A percentile compares a stretch with the other conserved stretches of the same genome.
Conservation (phyloP, 2,329 filamentous ascomycete species). For the Calonectria honghensis region DNA sequence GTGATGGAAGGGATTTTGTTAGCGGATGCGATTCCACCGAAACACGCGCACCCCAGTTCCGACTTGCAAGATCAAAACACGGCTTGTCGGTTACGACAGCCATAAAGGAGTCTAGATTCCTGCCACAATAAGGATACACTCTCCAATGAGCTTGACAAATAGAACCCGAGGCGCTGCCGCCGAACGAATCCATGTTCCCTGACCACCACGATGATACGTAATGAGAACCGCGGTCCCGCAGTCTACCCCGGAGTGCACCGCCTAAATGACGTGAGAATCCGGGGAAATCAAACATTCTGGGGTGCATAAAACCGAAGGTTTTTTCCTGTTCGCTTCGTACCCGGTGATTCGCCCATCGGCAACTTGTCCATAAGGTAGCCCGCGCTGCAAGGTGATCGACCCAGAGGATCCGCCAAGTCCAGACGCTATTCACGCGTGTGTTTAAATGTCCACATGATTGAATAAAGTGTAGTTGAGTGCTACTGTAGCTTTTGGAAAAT, state of each 20-base stretch:
- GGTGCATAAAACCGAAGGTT: conserved; percentile 17
- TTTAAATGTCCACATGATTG: background rate
- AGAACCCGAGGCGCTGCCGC: background rate
- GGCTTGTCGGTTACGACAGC: background rate
- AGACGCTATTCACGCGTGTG: background rate
- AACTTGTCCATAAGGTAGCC: conserved; percentile 13
- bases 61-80: background rate
- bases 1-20: background rate
- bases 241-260: conserved; percentile 11
- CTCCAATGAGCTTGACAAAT: background rate
- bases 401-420: background rate
- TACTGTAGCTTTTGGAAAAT: background rate
- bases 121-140: background rate
- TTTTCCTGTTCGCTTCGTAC: too few relatives aligned
- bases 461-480: background rate
- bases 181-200: background rate
- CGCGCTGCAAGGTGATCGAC: too few relatives aligned
- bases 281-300: conserved; percentile 15
- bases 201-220: conserved; percentile 25
- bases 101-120: background rate
- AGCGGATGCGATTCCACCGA: background rate
- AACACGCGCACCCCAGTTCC: background rate
- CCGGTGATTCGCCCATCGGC: conserved; percentile 6
- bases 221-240: conserved; percentile 28
- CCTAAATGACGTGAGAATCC: conserved; percentile 1